Evolutionary conservation across 2,329 filamentous ascomycete genomes (phyloP), one percentile per base, ranked within the genome.

Genomic region (Venturia pyrina): DNA sequence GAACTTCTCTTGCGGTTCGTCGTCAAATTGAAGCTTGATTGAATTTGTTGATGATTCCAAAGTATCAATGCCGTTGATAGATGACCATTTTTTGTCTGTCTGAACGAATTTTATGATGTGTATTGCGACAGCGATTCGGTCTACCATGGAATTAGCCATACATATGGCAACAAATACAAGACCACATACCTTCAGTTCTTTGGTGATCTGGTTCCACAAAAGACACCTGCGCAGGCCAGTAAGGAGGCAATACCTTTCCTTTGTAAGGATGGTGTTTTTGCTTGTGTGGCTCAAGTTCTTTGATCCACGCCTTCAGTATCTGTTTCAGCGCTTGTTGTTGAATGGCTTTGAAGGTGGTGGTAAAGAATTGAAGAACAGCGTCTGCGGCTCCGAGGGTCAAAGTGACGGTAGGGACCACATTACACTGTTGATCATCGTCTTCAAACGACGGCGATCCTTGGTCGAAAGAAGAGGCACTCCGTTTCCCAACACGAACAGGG

Each of bases 131-230:
- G 21, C 28, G 19, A 62, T 44, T 11, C 64, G 64, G 28, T 66
- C 64, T 66, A 44, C n/a, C 11, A 43, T 1, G n/a, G n/a, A 13
- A 59, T 59, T n/a, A 59, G 53, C 32, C 28, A 10, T 59, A 32
- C 32, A 21, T 15, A 15, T n/a, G 4, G 1, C 21, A 28, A 21
- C 21, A 53, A 13, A 15, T 4, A 28, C 17, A 15, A 28, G 13
- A 28, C 21, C 15, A 53, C 32, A 1, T 75, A 89, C 88, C 86
- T 71, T 82, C 79, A 73, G 88, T 90, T 70, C 84, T 83, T 61
- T 90, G 77, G 75, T 91, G 89, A 71, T 91, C 89, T 0, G 89
- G 89, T 74, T 91, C 89, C 71, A 85, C 88, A 73, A 90, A 88
- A 15, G 84, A 80, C 64, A 89, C 85, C 56, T 79, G 63, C 2